These are phyloP conservation scores for Oryza coarctata DNA, from an alignment of 176 grass and related monocot species.

Conservation along the genomic window DNA sequence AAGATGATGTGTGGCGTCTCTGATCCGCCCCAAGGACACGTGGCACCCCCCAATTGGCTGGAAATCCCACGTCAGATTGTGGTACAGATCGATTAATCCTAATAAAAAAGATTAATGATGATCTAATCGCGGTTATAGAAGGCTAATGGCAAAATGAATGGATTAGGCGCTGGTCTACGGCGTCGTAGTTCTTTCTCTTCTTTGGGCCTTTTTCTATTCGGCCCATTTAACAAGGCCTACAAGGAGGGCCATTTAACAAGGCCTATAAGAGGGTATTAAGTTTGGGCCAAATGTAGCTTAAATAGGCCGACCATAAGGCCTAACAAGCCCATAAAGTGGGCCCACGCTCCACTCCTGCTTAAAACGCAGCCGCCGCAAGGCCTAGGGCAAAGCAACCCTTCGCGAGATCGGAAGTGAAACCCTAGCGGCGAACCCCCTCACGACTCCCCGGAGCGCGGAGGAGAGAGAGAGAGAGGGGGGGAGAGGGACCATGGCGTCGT, in stretches of 20 bases:
- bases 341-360: not conserved
- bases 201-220: too few relatives aligned
- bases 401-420: conserved; percentile 11
- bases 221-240: too few relatives aligned
- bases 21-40: conserved; percentile 11
- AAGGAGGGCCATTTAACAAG: too few relatives aligned
- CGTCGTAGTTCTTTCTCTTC: accelerated
- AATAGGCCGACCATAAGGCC: not conserved
- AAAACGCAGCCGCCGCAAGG: not conserved
- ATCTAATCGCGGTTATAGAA: accelerated
- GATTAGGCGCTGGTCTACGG: conserved; percentile 97
- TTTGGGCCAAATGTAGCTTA: too few relatives aligned
- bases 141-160: conserved; percentile 28
- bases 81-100: not conserved
- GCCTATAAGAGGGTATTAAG: too few relatives aligned
- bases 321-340: not conserved
- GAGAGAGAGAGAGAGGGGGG: not conserved
- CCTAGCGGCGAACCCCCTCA: conserved; percentile 1
- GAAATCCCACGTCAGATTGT: not conserved
- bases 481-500: conserved; percentile 22
- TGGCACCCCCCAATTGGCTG: not conserved
- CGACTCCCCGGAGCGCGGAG: not conserved
- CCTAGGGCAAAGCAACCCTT: too few relatives aligned
- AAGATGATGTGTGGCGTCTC: not conserved
- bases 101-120: not conserved